Percentiles rank a stretch among this genome's conserved stretches.
phyloP scores from a whole-genome alignment of 139 green algal genomes.

The Coelastrella sp. region DNA sequence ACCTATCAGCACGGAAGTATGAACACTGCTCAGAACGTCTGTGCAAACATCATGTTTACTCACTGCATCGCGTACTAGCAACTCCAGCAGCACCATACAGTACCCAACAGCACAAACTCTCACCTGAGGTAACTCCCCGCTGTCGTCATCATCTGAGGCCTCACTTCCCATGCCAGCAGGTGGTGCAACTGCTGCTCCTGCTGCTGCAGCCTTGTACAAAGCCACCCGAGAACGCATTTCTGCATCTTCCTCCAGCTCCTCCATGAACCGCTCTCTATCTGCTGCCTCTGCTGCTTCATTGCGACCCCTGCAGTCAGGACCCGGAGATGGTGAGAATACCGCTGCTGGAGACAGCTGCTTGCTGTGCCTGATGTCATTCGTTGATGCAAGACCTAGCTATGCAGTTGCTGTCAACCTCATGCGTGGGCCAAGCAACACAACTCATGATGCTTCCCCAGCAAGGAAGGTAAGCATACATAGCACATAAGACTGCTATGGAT shows the following conservation, averaged over 20 bases:
- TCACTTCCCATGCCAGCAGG: constrained; percentile 14
- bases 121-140: constrained; percentile 74
- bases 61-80: too few species aligned
- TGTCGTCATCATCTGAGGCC: constrained; percentile 62
- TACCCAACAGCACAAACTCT: constrained; percentile 71
- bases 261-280: constrained; percentile 89
- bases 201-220: constrained; percentile 55
- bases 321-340: too few species aligned
- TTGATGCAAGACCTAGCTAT: too few species aligned
- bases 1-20: too few species aligned
- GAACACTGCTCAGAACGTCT: too few species aligned
- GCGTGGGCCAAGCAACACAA: too few species aligned
- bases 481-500: not conserved
- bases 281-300: constrained; percentile 56
- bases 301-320: constrained; percentile 36
- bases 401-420: too few species aligned
- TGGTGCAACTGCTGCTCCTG: constrained; percentile 82
- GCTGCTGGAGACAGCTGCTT: too few species aligned
- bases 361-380: too few species aligned
- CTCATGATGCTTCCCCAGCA: too few species aligned
- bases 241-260: constrained; percentile 73
- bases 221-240: constrained; percentile 62
- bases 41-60: too few species aligned
- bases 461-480: not conserved
- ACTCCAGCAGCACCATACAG: not conserved